These are phyloP conservation scores for Mycena leptocephala DNA, from an alignment of 768 basidiomycete genomes.

Conservation along the genomic window DNA sequence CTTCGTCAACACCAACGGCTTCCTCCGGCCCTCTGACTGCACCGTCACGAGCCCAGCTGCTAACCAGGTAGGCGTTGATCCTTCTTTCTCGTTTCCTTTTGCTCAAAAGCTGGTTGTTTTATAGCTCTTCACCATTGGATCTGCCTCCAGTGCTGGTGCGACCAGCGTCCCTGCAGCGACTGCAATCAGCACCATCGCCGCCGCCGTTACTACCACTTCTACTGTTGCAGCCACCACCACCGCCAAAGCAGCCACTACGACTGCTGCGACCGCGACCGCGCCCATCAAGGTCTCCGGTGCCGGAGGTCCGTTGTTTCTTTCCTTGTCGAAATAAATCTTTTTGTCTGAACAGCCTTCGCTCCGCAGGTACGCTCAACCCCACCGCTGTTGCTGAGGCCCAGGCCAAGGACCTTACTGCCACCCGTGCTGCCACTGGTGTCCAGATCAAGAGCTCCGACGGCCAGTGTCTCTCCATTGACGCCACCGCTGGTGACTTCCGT, in stretches of 20 bases:
- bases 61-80: background rate
- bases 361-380: slow-evolving; percentile 30
- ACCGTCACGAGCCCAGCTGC: too few relatives aligned
- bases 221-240: background rate
- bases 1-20: slow-evolving; percentile 32
- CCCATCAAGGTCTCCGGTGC: slow-evolving; percentile 32
- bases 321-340: too few relatives aligned
- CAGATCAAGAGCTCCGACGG: slow-evolving; percentile 44
- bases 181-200: background rate
- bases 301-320: slow-evolving; percentile 2
- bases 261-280: background rate
- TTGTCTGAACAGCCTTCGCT: background rate
- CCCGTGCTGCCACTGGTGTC: slow-evolving; percentile 44
- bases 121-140: background rate
- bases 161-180: background rate
- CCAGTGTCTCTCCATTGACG: slow-evolving; percentile 46
- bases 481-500: slow-evolving; percentile 46
- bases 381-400: slow-evolving; percentile 39
- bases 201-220: background rate
- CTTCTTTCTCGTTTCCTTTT: too few relatives aligned
- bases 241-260: background rate
- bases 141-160: background rate
- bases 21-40: too few relatives aligned
- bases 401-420: slow-evolving; percentile 44
- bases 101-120: background rate